These are phyloP conservation scores for Ophiosphaerella narmari DNA, from an alignment of 2,329 filamentous ascomycete genomes.

Conservation along the genomic window DNA sequence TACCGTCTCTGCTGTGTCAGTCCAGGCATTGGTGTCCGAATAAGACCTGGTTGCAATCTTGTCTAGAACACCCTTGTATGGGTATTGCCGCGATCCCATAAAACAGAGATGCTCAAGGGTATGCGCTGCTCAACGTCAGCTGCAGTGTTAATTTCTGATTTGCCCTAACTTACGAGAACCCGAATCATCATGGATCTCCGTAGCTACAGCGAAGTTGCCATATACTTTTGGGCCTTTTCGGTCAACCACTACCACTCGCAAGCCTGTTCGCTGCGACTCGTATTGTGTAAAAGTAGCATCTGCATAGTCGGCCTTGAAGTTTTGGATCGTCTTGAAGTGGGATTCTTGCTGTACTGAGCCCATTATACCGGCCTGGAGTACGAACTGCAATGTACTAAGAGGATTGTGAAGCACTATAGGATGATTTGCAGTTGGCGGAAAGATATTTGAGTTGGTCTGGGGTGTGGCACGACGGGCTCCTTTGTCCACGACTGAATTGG, in stretches of 20 bases:
- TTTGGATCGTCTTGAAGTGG: conserved; percentile 82
- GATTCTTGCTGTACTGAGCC: conserved; percentile 45
- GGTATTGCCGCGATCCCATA: conserved; percentile 85
- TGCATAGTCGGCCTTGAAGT: conserved; percentile 88
- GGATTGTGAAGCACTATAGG: neutral
- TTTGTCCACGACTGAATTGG: conserved; percentile 31
- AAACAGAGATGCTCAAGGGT: conserved; percentile 59
- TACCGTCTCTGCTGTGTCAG: conserved; percentile 91
- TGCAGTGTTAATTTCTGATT: neutral
- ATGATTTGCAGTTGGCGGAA: neutral
- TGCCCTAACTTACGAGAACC: conserved; percentile 64
- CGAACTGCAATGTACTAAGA: conserved; percentile 2
- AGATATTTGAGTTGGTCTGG: conserved; percentile 5
- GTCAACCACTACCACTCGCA: conserved; percentile 91
- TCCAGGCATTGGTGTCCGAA: conserved; percentile 95
- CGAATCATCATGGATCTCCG: conserved; percentile 96
- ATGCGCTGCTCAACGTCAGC: conserved; percentile 44
- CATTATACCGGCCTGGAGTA: conserved; percentile 28
- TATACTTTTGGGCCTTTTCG: conserved; percentile 87
- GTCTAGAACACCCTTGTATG: conserved; percentile 92
- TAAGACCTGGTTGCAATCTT: conserved; percentile 93
- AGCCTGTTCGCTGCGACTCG: conserved; percentile 91
- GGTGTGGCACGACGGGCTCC: conserved; percentile 8
- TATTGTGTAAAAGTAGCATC: conserved; percentile 90
- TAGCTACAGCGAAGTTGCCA: conserved; percentile 93